Evolutionary conservation across 2,329 filamentous ascomycete species (phyloP).

Genomic region (Sporothrix luriei): DNA sequence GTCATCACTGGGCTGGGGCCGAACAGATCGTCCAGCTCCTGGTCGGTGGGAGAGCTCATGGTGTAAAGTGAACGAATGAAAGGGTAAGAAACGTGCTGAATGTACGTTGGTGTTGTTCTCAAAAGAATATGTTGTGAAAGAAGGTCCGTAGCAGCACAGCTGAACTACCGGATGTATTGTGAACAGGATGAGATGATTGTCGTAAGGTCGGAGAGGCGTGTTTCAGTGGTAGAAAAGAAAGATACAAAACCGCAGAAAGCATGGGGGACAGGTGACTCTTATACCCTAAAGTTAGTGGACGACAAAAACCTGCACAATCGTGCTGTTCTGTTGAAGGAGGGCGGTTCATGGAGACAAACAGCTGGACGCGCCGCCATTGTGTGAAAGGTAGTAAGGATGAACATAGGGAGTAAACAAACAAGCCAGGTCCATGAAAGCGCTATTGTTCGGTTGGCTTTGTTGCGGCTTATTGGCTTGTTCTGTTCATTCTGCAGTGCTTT

Average conservation of each 20-base stretch:
- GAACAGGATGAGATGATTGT: too few species aligned
- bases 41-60: neutral
- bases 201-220: neutral
- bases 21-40: conserved; percentile 24
- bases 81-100: neutral
- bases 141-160: conserved; percentile 32
- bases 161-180: conserved; percentile 30
- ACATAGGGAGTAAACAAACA: conserved; percentile 13
- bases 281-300: conserved; percentile 21
- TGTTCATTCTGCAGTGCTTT: neutral
- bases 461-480: neutral
- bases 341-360: conserved; percentile 12
- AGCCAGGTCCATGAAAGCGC: neutral
- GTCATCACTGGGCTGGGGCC: neutral
- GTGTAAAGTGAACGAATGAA: neutral
- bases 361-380: neutral
- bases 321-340: neutral
- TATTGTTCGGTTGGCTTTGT: conserved; percentile 7
- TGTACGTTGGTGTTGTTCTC: neutral
- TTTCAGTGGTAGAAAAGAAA: neutral
- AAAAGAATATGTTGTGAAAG: neutral
- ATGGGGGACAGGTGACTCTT: conserved; percentile 2
- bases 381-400: neutral
- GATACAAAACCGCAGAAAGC: neutral
- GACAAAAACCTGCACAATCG: neutral